Base-by-base conservation (phyloP, 768 basidiomycete species). In the Rhodotorula diobovata region DNA sequence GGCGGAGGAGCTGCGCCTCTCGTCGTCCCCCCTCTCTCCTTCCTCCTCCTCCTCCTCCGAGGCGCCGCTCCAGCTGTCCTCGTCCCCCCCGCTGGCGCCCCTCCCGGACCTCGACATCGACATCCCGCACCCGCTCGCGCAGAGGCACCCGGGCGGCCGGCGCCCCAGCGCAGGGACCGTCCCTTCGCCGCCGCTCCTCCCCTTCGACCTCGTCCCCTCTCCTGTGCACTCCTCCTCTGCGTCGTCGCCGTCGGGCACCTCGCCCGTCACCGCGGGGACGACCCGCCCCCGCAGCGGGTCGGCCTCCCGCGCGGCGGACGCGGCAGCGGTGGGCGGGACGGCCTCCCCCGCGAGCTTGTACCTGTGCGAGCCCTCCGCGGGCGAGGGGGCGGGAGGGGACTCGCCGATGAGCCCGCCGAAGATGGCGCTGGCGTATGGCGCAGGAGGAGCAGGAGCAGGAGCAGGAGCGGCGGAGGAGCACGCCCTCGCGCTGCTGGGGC, bases 331-430 rank as follows among this genome's bases (percentile, higher is more conserved):
- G 55, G n/a, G 25, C 30, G 50, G 55, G 28, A 23, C 58, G 30
- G 28, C 68, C 4, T 53, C 50, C 30, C 71, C 66, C 11, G 71
- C 71, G 41, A 64, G 62, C 25, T 45, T 72, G 14, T 72, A 63
- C 58, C 57, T 67, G 37, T 62, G 61, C 11, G 58, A 67, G 32
- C 66, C 66, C 41, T 15, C 56, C 37, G 34, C 37, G 25, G 25
- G 14, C 0, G 41, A 7, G 58, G 7, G n/a, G 41, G 16, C 15
- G 23, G 35, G 3, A 18, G 56, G 37, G 2, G 34, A 37, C 12
- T n/a, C n/a, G 25, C 16, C 34, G 56, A 57, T 28, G 18, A 48
- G 39, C 23, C 8, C 55, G 15, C 23, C 41, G 41, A 12, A 48
- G 43, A 30, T n/a, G n/a, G n/a, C n/a, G n/a, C n/a, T n/a, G n/a